phyloP scores from a whole-genome alignment of 164 flowering plant genomes.

The Liriodendron chinense region DNA sequence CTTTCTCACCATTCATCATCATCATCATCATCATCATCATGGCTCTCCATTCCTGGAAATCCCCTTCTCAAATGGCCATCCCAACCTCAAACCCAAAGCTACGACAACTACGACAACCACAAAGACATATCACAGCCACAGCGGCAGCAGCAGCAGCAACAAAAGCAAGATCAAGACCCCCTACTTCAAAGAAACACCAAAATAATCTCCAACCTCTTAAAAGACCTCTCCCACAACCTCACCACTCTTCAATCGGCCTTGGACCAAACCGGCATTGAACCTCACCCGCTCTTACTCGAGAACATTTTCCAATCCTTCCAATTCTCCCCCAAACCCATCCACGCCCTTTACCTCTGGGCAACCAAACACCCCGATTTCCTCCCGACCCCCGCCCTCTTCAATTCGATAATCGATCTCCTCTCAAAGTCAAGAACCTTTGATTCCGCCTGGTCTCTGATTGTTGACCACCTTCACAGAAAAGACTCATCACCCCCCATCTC shows the following conservation, averaged over 20 bases:
- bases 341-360: conserved; percentile 59
- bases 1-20: neutral
- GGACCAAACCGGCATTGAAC: conserved; percentile 38
- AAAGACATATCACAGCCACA: neutral
- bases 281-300: conserved; percentile 28
- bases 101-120: neutral
- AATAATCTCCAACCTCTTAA: conserved; percentile 1
- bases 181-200: neutral
- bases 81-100: neutral
- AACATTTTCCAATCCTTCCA: conserved; percentile 44
- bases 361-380: conserved; percentile 40
- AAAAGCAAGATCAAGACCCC: neutral
- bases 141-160: neutral
- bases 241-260: conserved; percentile 27
- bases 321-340: conserved; percentile 57
- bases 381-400: conserved; percentile 36
- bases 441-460: conserved; percentile 59
- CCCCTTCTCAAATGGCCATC: conserved; percentile 12
- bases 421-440: conserved; percentile 57
- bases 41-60: neutral
- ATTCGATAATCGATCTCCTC: conserved; percentile 51
- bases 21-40: conserved; percentile 5
- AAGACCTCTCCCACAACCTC: conserved; percentile 1
- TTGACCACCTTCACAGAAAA: conserved; percentile 20
- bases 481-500: conserved; percentile 7